Percentiles rank a stretch among this genome's conserved stretches.
Evolutionary conservation across 345 rosid species (phyloP).

Genomic region (Aquilaria yunnanensis): DNA sequence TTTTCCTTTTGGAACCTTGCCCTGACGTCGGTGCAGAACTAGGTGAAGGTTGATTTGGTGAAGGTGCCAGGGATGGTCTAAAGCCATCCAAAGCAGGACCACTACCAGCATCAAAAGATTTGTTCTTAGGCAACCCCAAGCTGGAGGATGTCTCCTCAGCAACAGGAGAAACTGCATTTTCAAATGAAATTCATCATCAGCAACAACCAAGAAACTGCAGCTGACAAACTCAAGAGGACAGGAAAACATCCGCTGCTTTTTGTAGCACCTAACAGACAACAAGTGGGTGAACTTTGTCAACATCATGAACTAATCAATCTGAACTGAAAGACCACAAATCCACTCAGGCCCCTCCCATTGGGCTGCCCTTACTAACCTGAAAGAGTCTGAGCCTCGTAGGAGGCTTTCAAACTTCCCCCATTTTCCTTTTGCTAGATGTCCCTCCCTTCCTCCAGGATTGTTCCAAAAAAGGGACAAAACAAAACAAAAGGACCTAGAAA

Average conservation of each 20-base stretch:
- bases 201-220: background rate
- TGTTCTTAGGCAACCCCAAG: conserved; percentile 16
- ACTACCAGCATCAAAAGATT: conserved; percentile 14
- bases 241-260: background rate
- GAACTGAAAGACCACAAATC: no score
- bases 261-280: background rate
- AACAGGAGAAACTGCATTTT: conserved; percentile 31
- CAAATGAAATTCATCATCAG: conserved; percentile 5
- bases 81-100: conserved; percentile 19
- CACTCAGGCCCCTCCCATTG: no score
- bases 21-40: conserved; percentile 16
- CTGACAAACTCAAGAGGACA: background rate
- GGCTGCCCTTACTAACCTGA: no score
- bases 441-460: no score
- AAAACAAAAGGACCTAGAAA: no score
- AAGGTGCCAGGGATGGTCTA: conserved; percentile 17
- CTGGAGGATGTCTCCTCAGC: conserved; percentile 15
- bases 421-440: no score
- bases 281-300: background rate
- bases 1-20: conserved; percentile 14
- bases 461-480: no score
- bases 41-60: conserved; percentile 28
- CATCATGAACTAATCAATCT: background rate
- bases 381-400: no score
- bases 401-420: no score